Percentiles rank a stretch among this genome's conserved stretches.
These are phyloP conservation scores for Fusarium abutilonis DNA, from an alignment of 2,329 filamentous ascomycete species.

Conservation along the genomic window DNA sequence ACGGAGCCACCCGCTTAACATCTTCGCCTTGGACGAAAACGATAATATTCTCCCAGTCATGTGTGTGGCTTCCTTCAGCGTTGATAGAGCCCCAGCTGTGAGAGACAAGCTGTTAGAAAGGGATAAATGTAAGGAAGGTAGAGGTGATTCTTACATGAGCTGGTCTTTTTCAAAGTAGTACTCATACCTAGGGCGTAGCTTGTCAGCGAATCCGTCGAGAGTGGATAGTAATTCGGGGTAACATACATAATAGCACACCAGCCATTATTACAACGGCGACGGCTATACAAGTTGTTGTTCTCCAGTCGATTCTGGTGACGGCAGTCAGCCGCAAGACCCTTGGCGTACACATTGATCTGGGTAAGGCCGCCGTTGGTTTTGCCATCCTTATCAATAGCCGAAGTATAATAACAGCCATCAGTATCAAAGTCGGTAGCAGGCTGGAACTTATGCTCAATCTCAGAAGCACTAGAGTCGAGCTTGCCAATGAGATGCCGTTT, in stretches of 20 bases:
- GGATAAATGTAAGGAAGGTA: no score
- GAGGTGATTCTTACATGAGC: neutral
- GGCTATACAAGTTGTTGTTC: conserved; percentile 47
- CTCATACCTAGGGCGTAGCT: conserved; percentile 7
- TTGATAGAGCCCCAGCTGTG: conserved; percentile 14
- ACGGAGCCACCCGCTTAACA: conserved; percentile 24
- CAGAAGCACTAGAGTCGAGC: conserved; percentile 43
- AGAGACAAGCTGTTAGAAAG: no score
- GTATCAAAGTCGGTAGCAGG: conserved; percentile 53
- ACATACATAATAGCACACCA: conserved; percentile 47
- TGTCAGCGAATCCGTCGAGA: no score
- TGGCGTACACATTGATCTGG: conserved; percentile 1
- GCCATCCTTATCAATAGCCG: conserved; percentile 54
- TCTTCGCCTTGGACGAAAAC: conserved; percentile 28
- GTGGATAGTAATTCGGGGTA: no score
- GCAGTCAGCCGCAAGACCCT: conserved; percentile 34
- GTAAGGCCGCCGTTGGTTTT: conserved; percentile 40
- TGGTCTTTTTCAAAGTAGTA: conserved; percentile 30
- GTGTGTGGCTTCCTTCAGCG: neutral
- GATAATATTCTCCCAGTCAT: conserved; percentile 31
- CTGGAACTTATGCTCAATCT: conserved; percentile 51
- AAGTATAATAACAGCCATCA: conserved; percentile 57
- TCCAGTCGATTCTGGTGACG: conserved; percentile 42
- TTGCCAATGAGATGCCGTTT: conserved; percentile 22
- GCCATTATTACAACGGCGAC: conserved; percentile 49